These are phyloP conservation scores for Fagopyrum homotropicum DNA, from an alignment of 148 eudicot genomes.

Conservation along the genomic window DNA sequence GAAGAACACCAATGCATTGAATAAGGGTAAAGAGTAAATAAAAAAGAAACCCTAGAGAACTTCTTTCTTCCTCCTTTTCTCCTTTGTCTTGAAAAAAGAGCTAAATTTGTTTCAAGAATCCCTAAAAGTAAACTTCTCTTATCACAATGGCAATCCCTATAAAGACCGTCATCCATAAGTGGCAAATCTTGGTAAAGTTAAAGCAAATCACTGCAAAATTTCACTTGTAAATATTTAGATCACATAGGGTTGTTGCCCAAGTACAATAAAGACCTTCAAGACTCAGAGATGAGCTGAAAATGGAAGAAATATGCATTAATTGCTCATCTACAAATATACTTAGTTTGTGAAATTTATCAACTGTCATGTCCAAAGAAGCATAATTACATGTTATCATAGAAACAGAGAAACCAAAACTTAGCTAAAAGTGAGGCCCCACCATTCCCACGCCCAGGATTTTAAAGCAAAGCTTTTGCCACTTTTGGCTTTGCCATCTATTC, in stretches of 20 bases:
- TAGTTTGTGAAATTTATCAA: not conserved
- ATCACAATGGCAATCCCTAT: conserved; percentile 6
- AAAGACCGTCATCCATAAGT: conserved; percentile 1
- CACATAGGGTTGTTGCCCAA: not conserved
- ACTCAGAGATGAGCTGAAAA: no score
- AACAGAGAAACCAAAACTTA: not conserved
- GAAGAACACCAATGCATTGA: conserved; percentile 9
- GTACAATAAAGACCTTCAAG: not conserved
- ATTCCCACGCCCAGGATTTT: conserved; percentile 3
- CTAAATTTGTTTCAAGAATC: not conserved
- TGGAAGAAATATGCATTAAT: no score
- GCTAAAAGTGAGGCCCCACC: conserved; percentile 2
- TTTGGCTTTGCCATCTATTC: not conserved
- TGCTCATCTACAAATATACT: not conserved
- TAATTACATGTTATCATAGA: not conserved
- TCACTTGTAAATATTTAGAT: not conserved
- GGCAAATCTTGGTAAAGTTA: not conserved
- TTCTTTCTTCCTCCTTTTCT: conserved; percentile 1
- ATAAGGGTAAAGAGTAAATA: not conserved
- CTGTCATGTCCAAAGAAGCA: not conserved
- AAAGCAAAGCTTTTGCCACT: not conserved
- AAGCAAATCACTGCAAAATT: not conserved
- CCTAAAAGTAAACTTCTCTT: not conserved
- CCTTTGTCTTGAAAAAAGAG: conserved; percentile 4
- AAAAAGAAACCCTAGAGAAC: conserved; percentile 8